Conservation (phyloP, 2,329 filamentous ascomycete species). For the Rhytidhysteron rufulum region DNA sequence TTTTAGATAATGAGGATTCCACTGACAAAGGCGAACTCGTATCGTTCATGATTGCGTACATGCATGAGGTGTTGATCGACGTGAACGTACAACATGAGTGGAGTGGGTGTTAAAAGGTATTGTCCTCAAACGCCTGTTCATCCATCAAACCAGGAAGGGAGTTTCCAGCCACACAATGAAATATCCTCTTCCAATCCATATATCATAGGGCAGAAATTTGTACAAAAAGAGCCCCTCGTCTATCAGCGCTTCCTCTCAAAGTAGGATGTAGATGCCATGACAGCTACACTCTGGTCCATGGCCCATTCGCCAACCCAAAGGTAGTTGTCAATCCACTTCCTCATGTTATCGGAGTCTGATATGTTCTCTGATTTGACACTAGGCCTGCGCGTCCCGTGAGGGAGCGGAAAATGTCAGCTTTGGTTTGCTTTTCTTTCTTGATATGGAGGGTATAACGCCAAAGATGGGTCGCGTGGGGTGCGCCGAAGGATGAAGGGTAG, state of each 20-base stretch:
- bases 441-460: constrained; percentile 29
- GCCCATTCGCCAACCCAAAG: constrained; percentile 94
- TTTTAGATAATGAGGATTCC: no score
- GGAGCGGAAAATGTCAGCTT: constrained; percentile 44
- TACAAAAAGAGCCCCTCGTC: no score
- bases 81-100: no score
- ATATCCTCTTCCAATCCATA: no score
- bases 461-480: constrained; percentile 1
- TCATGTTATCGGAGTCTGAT: constrained; percentile 76
- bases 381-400: constrained; percentile 49
- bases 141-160: no score
- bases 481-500: constrained; percentile 9
- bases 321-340: constrained; percentile 89
- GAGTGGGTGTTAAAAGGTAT: no score
- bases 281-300: constrained; percentile 93
- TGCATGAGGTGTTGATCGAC: no score
- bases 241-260: constrained; percentile 76
- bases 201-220: no score
- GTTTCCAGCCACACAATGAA: no score
- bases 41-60: no score
- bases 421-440: constrained; percentile 1
- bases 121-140: no score
- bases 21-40: no score
- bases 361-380: constrained; percentile 88
- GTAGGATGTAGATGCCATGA: constrained; percentile 81